Conservation (phyloP, 2,329 filamentous ascomycete genomes). For the Chaetomiaceae sp. region DNA sequence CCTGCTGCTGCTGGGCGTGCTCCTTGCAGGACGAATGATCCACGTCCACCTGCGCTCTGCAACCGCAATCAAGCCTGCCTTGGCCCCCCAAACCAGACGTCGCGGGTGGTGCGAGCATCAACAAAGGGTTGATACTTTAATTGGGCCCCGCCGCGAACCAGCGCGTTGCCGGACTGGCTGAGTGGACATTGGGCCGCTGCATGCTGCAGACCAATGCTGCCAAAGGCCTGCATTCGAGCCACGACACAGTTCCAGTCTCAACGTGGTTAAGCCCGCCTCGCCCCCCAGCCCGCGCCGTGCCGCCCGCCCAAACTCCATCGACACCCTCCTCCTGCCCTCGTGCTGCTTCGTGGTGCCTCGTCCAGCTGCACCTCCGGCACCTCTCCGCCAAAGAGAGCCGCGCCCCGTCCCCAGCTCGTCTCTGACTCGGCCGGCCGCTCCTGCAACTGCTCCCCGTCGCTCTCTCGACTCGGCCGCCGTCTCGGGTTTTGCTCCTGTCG, state of each 20-base stretch:
- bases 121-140: slow-evolving; percentile 15
- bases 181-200: slow-evolving; percentile 29
- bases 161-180: slow-evolving; percentile 23
- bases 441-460: slow-evolving; percentile 4
- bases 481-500: slow-evolving; percentile 3
- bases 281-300: slow-evolving; percentile 20
- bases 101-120: slow-evolving; percentile 18
- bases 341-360: slow-evolving; percentile 8
- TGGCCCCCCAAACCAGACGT: too few relatives aligned
- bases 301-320: slow-evolving; percentile 18
- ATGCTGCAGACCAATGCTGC: slow-evolving; percentile 28
- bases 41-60: slow-evolving; percentile 13
- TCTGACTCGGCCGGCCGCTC: slow-evolving; percentile 16
- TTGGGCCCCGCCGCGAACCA: slow-evolving; percentile 23
- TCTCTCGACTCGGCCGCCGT: not conserved
- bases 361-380: slow-evolving; percentile 13
- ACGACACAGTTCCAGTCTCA: slow-evolving; percentile 34
- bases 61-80: slow-evolving; percentile 5
- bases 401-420: slow-evolving; percentile 10
- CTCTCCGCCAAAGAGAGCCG: slow-evolving; percentile 25
- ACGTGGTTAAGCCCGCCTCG: slow-evolving; percentile 30
- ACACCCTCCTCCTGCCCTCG: slow-evolving; percentile 15
- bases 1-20: too few relatives aligned
- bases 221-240: slow-evolving; percentile 36
- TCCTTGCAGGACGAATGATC: slow-evolving; percentile 17